phyloP scores from a whole-genome alignment of 2,329 filamentous ascomycete species.

The Aspergillus brunneoviolaceus region DNA sequence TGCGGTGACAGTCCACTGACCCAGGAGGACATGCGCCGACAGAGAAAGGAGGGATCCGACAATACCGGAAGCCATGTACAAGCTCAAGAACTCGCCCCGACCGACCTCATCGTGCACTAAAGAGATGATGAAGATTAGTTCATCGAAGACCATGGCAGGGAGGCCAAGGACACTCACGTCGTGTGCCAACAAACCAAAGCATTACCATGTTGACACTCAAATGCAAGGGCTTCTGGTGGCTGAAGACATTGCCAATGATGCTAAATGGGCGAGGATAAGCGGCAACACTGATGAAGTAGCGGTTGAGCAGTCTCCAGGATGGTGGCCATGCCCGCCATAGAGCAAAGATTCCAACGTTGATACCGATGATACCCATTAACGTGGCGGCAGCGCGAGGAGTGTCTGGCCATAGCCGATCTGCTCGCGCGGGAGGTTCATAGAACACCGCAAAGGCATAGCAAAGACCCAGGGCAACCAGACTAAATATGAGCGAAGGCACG shows the following conservation, averaged over 20 bases:
- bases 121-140: neutral
- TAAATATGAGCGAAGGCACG: conserved; percentile 45
- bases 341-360: conserved; percentile 53
- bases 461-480: conserved; percentile 39
- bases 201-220: conserved; percentile 54
- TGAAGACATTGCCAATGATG: conserved; percentile 56
- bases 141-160: conserved; percentile 1
- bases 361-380: conserved; percentile 49
- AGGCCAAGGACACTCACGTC: conserved; percentile 34
- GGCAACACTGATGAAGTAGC: conserved; percentile 55
- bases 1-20: conserved; percentile 46
- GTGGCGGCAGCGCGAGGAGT: conserved; percentile 54
- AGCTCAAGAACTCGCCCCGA: conserved; percentile 55
- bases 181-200: conserved; percentile 55
- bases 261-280: conserved; percentile 54
- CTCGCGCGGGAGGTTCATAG: conserved; percentile 50
- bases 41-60: conserved; percentile 50
- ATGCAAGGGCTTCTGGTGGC: conserved; percentile 56
- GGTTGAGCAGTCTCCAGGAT: conserved; percentile 56
- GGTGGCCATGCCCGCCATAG: conserved; percentile 52
- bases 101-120: conserved; percentile 57
- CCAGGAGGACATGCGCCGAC: conserved; percentile 43
- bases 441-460: conserved; percentile 48
- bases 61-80: conserved; percentile 51
- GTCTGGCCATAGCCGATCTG: conserved; percentile 51